phyloP scores from a whole-genome alignment of 2,329 filamentous ascomycete species.

The Aureobasidium sp. region DNA sequence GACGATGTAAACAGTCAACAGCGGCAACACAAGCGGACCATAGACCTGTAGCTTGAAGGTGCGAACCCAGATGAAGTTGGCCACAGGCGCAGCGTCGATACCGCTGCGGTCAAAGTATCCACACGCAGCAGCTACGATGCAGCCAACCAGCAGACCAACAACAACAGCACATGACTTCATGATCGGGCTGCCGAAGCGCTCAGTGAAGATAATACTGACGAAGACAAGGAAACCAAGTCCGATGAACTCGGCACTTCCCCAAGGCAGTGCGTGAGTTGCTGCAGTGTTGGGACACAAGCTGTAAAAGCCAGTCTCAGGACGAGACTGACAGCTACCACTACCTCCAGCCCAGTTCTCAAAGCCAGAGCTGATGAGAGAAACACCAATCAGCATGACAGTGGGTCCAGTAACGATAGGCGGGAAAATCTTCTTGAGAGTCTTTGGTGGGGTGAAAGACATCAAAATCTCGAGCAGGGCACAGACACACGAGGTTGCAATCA shows the following conservation, averaged over 20 bases:
- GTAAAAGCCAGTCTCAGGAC: conserved; percentile 47
- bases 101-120: conserved; percentile 69
- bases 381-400: conserved; percentile 64
- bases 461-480: conserved; percentile 58
- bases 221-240: conserved; percentile 77
- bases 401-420: conserved; percentile 69
- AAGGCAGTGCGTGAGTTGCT: conserved; percentile 64
- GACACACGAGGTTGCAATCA: conserved; percentile 57
- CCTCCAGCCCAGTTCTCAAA: conserved; percentile 76
- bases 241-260: conserved; percentile 73
- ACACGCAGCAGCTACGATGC: conserved; percentile 68
- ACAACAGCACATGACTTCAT: conserved; percentile 78
- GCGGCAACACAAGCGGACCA: conserved; percentile 63
- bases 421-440: conserved; percentile 63
- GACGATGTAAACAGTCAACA: conserved; percentile 58
- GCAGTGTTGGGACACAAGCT: conserved; percentile 58
- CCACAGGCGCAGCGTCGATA: conserved; percentile 64
- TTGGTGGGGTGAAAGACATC: conserved; percentile 67
- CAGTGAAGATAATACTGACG: conserved; percentile 69
- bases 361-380: conserved; percentile 63
- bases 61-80: conserved; percentile 71
- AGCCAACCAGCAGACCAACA: conserved; percentile 62
- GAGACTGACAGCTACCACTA: conserved; percentile 49
- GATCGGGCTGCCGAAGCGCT: conserved; percentile 73
- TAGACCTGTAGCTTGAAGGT: conserved; percentile 69